phyloP scores from a whole-genome alignment of 1,284 basidiomycete species.

The Cutaneotrichosporon sp. region DNA sequence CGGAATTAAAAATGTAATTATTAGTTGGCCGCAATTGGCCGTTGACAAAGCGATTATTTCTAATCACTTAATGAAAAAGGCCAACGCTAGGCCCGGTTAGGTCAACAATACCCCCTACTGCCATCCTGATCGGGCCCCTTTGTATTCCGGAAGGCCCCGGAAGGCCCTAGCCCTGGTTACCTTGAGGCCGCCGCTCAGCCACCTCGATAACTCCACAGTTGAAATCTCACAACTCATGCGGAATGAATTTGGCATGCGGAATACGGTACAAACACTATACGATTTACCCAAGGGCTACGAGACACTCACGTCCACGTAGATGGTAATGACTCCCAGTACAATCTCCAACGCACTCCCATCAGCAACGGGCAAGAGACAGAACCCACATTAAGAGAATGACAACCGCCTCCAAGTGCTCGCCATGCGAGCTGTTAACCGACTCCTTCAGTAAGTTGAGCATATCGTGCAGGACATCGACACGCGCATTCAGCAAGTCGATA shows the following conservation, averaged over 20 bases:
- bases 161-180: background rate
- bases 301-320: slow-evolving; percentile 64
- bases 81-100: too few species aligned
- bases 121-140: background rate
- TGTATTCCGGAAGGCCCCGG: background rate
- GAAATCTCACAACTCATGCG: background rate
- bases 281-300: slow-evolving; percentile 19
- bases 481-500: slow-evolving; percentile 87
- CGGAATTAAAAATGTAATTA: background rate
- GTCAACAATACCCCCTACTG: too few species aligned
- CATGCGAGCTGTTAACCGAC: slow-evolving; percentile 79
- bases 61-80: too few species aligned
- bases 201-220: background rate
- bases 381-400: slow-evolving; percentile 89
- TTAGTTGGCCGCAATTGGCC: background rate
- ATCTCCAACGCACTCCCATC: slow-evolving; percentile 37
- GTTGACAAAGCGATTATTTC: background rate
- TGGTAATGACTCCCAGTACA: slow-evolving; percentile 70
- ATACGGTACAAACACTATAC: slow-evolving; percentile 13
- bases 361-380: background rate
- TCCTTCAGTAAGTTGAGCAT: slow-evolving; percentile 96
- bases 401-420: slow-evolving; percentile 91
- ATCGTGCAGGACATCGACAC: slow-evolving; percentile 91
- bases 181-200: background rate
- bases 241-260: background rate